Conservation (phyloP, 257 asterid species). For the Jacaranda mimosifolia region DNA sequence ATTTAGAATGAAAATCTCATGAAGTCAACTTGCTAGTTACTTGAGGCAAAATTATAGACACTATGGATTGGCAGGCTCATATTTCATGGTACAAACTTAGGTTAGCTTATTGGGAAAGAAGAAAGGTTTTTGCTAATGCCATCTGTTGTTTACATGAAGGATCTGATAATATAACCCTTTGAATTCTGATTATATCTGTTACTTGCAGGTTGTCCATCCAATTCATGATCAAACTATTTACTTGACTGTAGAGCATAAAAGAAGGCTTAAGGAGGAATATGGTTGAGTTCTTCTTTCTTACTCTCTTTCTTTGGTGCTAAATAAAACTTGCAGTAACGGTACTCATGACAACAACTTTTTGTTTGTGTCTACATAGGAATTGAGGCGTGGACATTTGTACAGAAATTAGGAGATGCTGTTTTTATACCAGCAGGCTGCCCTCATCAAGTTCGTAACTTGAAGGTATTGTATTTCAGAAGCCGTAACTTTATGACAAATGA, state of each 20-base stretch:
- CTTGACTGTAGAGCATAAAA: slow-evolving; percentile 59
- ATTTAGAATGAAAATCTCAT: too few species aligned
- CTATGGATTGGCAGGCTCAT: too few species aligned
- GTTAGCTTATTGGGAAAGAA: too few species aligned
- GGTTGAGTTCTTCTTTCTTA: slow-evolving; percentile 32
- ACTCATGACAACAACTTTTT: too few species aligned
- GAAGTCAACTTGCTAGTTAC: too few species aligned
- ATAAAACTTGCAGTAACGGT: neutral
- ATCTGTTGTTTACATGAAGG: too few species aligned
- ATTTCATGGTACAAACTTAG: too few species aligned
- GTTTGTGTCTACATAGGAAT: slow-evolving; percentile 40
- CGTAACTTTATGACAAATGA: neutral
- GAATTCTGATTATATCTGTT: slow-evolving; percentile 9
- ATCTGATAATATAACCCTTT: too few species aligned
- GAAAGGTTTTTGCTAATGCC: too few species aligned
- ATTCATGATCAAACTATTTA: slow-evolving; percentile 80
- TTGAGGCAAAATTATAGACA: too few species aligned
- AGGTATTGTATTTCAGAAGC: slow-evolving; percentile 38
- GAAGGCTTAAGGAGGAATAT: slow-evolving; percentile 57
- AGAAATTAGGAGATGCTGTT: slow-evolving; percentile 58
- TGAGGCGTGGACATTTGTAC: slow-evolving; percentile 63
- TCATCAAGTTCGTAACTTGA: slow-evolving; percentile 59
- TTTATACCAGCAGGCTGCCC: slow-evolving; percentile 62
- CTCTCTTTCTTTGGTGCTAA: neutral
- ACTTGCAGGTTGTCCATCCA: slow-evolving; percentile 69